Percentiles rank a stretch among this genome's conserved stretches.
phyloP scores from a whole-genome alignment of 2,329 filamentous ascomycete species.

The Tolypocladium tundrense region DNA sequence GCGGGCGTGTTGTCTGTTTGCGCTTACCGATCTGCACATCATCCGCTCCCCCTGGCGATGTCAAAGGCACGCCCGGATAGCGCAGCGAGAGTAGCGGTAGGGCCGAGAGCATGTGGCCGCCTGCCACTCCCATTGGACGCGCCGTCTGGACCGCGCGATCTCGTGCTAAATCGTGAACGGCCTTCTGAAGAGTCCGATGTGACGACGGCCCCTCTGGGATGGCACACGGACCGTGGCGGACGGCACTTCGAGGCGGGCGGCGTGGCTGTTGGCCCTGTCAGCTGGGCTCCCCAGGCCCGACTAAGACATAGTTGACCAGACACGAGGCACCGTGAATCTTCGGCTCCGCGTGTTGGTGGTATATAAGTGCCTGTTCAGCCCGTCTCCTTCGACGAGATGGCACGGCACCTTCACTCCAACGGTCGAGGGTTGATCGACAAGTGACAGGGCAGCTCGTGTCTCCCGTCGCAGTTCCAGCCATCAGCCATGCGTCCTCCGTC shows the following conservation, averaged over 20 bases:
- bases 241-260: neutral
- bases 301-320: neutral
- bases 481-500: constrained; percentile 7
- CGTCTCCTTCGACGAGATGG: neutral
- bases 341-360: neutral
- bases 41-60: neutral
- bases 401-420: neutral
- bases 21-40: neutral
- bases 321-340: neutral
- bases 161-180: neutral
- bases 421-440: neutral
- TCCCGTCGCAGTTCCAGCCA: neutral
- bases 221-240: neutral
- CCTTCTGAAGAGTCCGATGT: neutral
- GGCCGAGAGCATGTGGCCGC: neutral
- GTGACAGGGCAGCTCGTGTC: neutral
- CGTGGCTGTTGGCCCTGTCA: neutral
- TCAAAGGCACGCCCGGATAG: neutral
- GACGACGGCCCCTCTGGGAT: neutral
- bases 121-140: neutral
- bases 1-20: neutral
- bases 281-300: neutral
- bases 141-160: neutral
- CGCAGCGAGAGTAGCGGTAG: neutral
- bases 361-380: neutral